phyloP scores from a whole-genome alignment of 2,329 filamentous ascomycete species.

The Ascocoryne sarcoides region DNA sequence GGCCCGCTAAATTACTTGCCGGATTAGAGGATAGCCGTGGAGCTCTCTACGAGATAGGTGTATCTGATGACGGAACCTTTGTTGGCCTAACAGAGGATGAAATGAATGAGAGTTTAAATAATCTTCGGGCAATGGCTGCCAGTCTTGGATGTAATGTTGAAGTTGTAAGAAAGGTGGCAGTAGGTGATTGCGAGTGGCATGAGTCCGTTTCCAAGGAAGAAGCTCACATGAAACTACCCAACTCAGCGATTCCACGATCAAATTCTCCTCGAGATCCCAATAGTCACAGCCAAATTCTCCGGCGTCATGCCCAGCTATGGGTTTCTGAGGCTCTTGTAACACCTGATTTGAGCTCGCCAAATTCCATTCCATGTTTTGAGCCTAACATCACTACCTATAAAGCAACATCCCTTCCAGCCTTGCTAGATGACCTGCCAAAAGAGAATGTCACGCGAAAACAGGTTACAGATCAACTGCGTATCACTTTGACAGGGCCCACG shows the following conservation, averaged over 20 bases:
- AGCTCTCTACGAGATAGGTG: conserved; percentile 91
- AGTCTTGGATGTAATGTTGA: conserved; percentile 82
- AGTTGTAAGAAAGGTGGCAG: conserved; percentile 70
- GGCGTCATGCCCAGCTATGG: conserved; percentile 53
- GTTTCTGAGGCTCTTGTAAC: conserved; percentile 87
- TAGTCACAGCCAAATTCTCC: conserved; percentile 10
- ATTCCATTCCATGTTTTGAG: neutral
- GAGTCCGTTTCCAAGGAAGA: conserved; percentile 7
- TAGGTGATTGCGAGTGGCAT: conserved; percentile 74
- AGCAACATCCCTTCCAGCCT: conserved; percentile 1
- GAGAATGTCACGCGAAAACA: neutral
- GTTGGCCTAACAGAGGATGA: conserved; percentile 85
- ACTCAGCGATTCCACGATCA: neutral
- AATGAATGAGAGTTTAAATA: conserved; percentile 81
- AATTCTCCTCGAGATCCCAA: neutral
- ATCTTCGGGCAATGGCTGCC: conserved; percentile 81
- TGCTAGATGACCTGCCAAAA: neutral
- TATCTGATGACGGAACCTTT: conserved; percentile 87
- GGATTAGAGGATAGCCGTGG: conserved; percentile 89
- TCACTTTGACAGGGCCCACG: conserved; percentile 83
- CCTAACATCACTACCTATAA: neutral
- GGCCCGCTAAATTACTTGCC: conserved; percentile 53
- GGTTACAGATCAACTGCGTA: conserved; percentile 59
- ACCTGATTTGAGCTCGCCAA: conserved; percentile 49
- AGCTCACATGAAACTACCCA: neutral